A percentile compares a stretch with the other conserved stretches of the same genome.
phyloP scores from a whole-genome alignment of 2,329 filamentous ascomycete species.

The Trematosphaeria pertusa region DNA sequence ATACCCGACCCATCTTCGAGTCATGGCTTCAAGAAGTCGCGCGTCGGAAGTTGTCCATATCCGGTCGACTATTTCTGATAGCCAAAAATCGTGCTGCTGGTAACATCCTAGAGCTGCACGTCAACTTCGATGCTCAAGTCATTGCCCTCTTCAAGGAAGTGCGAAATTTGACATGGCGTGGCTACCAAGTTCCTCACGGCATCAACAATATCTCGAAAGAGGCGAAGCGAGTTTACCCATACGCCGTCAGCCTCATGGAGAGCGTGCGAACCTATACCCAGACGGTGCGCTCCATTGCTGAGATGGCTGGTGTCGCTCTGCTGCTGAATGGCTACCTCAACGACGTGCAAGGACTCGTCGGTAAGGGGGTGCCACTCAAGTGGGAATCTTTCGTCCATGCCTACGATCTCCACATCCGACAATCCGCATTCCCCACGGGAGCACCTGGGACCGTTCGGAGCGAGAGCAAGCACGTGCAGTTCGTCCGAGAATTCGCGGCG shows the following conservation, averaged over 20 bases:
- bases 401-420: slow-evolving; percentile 86
- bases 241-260: slow-evolving; percentile 97
- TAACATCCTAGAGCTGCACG: slow-evolving; percentile 83
- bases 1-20: slow-evolving; percentile 92
- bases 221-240: slow-evolving; percentile 97
- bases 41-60: slow-evolving; percentile 86
- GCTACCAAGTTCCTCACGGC: slow-evolving; percentile 90
- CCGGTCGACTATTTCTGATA: slow-evolving; percentile 90
- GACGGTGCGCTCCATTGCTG: slow-evolving; percentile 80
- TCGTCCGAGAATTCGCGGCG: slow-evolving; percentile 90
- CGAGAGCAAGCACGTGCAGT: slow-evolving; percentile 95
- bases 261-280: slow-evolving; percentile 94
- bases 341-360: slow-evolving; percentile 82
- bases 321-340: slow-evolving; percentile 91
- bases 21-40: slow-evolving; percentile 94
- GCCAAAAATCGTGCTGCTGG: slow-evolving; percentile 87
- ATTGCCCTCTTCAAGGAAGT: slow-evolving; percentile 99
- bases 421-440: slow-evolving; percentile 64
- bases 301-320: slow-evolving; percentile 87
- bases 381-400: slow-evolving; percentile 99
- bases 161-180: slow-evolving; percentile 92
- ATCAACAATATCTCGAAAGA: slow-evolving; percentile 97
- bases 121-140: slow-evolving; percentile 97
- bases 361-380: slow-evolving; percentile 85
- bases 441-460: slow-evolving; percentile 64